phyloP scores from a whole-genome alignment of 2,329 filamentous ascomycete species.

The Aspergillus unguis region DNA sequence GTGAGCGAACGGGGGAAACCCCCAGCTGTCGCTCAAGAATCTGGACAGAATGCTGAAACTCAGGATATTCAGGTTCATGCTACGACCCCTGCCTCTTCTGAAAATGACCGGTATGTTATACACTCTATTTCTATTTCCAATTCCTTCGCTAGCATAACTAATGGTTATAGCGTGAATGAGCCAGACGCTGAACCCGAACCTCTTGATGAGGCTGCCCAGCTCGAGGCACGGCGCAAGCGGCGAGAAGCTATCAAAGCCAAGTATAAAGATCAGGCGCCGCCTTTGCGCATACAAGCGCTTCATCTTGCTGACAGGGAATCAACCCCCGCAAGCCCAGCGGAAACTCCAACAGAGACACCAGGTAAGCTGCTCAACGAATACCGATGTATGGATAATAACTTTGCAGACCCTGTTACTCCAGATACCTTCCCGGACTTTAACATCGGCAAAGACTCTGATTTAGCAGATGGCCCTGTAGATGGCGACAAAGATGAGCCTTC shows the following conservation, averaged over 20 bases:
- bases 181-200: constrained; percentile 47
- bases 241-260: constrained; percentile 83
- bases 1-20: constrained; percentile 62
- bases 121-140: constrained; percentile 1
- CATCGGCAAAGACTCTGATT: constrained; percentile 63
- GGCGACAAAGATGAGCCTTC: constrained; percentile 70
- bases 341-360: constrained; percentile 34
- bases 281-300: constrained; percentile 71
- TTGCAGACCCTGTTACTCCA: constrained; percentile 42
- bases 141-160: constrained; percentile 8
- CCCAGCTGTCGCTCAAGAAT: constrained; percentile 57
- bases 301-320: constrained; percentile 58
- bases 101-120: constrained; percentile 44
- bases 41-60: constrained; percentile 67
- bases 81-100: constrained; percentile 32
- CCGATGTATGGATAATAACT: not conserved
- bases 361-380: constrained; percentile 31
- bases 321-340: constrained; percentile 51
- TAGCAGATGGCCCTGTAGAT: constrained; percentile 48
- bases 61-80: constrained; percentile 57
- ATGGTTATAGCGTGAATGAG: constrained; percentile 19
- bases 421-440: constrained; percentile 59
- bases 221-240: constrained; percentile 78
- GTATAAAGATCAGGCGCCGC: constrained; percentile 67
- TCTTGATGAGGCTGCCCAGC: constrained; percentile 76